Evolutionary conservation across 225 moss, liverwort and hornwort genomes (phyloP).

Genomic region (Marchantia polymorpha): DNA sequence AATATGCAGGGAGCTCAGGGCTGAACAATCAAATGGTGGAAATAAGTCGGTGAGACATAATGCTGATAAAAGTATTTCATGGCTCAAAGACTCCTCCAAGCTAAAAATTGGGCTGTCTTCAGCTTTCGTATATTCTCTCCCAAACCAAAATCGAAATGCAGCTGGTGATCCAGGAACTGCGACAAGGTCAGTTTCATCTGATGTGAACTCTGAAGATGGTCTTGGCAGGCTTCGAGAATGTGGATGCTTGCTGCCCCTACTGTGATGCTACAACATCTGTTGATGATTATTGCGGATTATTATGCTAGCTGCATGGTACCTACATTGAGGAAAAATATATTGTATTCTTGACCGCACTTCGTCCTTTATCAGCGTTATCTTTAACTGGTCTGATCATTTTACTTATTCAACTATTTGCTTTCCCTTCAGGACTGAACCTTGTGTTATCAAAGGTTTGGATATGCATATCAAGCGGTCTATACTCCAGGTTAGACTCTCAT

Average conservation of each 20-base stretch:
- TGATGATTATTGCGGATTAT: not conserved
- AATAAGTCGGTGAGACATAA: slow-evolving; percentile 47
- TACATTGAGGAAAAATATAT: not conserved
- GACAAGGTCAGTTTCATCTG: slow-evolving; percentile 45
- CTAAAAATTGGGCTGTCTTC: slow-evolving; percentile 41
- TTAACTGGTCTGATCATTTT: not conserved
- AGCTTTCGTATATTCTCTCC: slow-evolving; percentile 71
- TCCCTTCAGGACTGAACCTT: slow-evolving; percentile 49
- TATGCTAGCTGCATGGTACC: not conserved
- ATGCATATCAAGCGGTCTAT: slow-evolving; percentile 43
- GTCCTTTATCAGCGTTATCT: no score
- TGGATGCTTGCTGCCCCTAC: not conserved
- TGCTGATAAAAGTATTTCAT: slow-evolving; percentile 48
- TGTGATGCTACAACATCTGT: not conserved
- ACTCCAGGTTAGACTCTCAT: slow-evolving; percentile 44
- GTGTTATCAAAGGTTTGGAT: slow-evolving; percentile 45
- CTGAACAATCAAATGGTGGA: slow-evolving; percentile 15
- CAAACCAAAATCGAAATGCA: slow-evolving; percentile 68
- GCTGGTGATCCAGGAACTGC: slow-evolving; percentile 51
- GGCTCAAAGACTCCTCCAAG: slow-evolving; percentile 54
- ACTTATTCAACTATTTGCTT: not conserved
- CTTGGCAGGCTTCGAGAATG: not conserved
- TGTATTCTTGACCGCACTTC: no score
- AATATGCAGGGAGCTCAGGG: slow-evolving; percentile 4
- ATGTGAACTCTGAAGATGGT: not conserved